Evolutionary conservation across 257 asterid species (phyloP), one percentile per base, ranked within the genome.

Genomic region (Leonotis leonurus): DNA sequence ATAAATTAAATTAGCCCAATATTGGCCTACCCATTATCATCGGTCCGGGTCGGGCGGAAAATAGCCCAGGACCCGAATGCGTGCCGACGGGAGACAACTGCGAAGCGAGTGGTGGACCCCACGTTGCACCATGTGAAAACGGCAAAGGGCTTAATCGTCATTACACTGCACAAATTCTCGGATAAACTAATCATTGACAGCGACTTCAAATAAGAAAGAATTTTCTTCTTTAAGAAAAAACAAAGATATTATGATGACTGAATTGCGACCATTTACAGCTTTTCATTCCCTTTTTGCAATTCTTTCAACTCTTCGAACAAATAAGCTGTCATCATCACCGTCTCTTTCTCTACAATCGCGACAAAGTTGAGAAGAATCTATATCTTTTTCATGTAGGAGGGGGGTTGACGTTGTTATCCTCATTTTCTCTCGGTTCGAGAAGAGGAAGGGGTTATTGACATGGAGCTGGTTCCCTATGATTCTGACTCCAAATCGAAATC

Each of bases 401-500:
- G 55, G 32, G 65, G 17, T 46, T 26, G 16, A 65, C 56, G 3
- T 14, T 13, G 11, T 22, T 18, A 24, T 41, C 50, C 21, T 41
- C n/a, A 21, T 26, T 26, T 4, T 1, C 25, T 59, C 11, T 12
- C 49, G 36, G 36, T 29, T 44, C 2, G 35, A 30, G 35, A 30
- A 30, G 35, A 30, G 35, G 35, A 30, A 30, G 35, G 7, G 35
- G 35, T 52, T 16, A 17, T 29, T 51, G 29, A 17, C 46, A 81
- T 89, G 95, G 94, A 74, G 59, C 68, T 85, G 64, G 80, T 83
- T 37, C 89, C 88, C 3, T 80, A 69, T 24, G 75, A 77, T 54
- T 70, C 94, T 13, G 93, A 84, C 73, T 65, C 84, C 57, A 80
- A 84, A 64, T 24, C 87, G 43, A 84, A 80, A 69, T 43, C 89